These are phyloP conservation scores for Bipolaris oryzae DNA, from an alignment of 2,329 filamentous ascomycete species.

Conservation along the genomic window DNA sequence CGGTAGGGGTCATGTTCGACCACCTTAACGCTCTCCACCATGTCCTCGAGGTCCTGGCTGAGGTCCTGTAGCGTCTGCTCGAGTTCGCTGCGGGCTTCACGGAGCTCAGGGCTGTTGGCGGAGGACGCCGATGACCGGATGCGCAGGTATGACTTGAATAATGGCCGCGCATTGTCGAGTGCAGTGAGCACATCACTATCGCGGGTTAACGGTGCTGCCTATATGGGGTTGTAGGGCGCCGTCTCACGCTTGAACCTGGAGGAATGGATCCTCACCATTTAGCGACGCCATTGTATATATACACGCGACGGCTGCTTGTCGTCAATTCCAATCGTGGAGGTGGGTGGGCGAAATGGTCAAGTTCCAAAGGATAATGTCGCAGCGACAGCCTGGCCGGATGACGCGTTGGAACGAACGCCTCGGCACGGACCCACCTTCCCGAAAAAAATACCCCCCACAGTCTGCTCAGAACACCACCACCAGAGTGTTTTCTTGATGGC, in stretches of 20 bases:
- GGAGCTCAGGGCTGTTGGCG: constrained; percentile 66
- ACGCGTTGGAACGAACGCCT: constrained; percentile 12
- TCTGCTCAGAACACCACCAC: constrained; percentile 19
- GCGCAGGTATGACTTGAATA: constrained; percentile 93
- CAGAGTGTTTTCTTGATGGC: constrained; percentile 11
- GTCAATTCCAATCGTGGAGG: background rate
- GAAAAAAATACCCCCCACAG: constrained; percentile 24
- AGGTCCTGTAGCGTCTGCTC: constrained; percentile 75
- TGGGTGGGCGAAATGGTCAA: constrained; percentile 1
- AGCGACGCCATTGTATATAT: constrained; percentile 47
- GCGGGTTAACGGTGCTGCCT: constrained; percentile 28
- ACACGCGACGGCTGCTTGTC: constrained; percentile 12
- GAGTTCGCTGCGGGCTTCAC: constrained; percentile 73
- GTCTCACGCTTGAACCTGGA: constrained; percentile 56
- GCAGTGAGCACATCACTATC: constrained; percentile 84
- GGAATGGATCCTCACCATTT: constrained; percentile 55
- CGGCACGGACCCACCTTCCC: constrained; percentile 24
- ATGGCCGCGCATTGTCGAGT: constrained; percentile 77
- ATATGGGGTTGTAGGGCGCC: constrained; percentile 3
- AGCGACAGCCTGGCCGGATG: constrained; percentile 16
- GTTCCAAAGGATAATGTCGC: constrained; percentile 7
- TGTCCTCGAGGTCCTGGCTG: constrained; percentile 84
- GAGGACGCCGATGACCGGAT: constrained; percentile 84
- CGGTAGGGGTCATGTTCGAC: constrained; percentile 86
- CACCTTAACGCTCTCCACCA: constrained; percentile 83